Conservation (phyloP, 2,329 filamentous ascomycete genomes). For the Paraphoma chrysanthemicola region DNA sequence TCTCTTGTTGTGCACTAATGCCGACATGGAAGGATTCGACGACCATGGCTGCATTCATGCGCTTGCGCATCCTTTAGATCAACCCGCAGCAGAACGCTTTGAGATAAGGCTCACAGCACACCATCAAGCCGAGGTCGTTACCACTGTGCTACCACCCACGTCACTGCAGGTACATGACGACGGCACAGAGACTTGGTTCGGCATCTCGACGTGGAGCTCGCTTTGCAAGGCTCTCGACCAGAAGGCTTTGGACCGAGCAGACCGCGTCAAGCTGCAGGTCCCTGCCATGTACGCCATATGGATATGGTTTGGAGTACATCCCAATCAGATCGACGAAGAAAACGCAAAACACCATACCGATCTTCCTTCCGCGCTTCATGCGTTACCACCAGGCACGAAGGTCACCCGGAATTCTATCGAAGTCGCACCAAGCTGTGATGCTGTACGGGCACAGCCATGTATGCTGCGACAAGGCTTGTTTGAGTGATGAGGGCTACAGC, state of each 20-base stretch:
- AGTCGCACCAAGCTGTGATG: too few relatives aligned
- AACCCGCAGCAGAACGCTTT: not conserved
- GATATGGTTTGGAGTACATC: slow-evolving; percentile 8
- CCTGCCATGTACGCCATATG: slow-evolving; percentile 1
- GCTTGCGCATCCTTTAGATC: not conserved
- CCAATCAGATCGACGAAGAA: not conserved
- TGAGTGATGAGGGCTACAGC: too few relatives aligned
- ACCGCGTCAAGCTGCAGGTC: slow-evolving; percentile 1
- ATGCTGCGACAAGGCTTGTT: too few relatives aligned
- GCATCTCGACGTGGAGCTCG: not conserved
- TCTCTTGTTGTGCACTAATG: slow-evolving; percentile 5
- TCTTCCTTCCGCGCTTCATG: not conserved
- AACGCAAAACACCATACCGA: not conserved
- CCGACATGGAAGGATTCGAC: not conserved
- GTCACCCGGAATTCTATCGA: too few relatives aligned
- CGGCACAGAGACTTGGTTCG: not conserved
- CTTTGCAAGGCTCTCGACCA: not conserved
- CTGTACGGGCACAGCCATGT: too few relatives aligned
- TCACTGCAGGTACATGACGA: not conserved
- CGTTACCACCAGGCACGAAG: not conserved
- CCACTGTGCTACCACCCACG: not conserved
- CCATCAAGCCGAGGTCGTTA: not conserved
- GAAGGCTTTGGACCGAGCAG: not conserved
- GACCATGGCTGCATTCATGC: slow-evolving; percentile 3
- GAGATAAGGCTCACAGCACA: slow-evolving; percentile 1